A percentile compares a stretch with the other conserved stretches of the same genome.
phyloP scores from a whole-genome alignment of 805 yeast genomes.

The Phaffomyces thermotolerans region DNA sequence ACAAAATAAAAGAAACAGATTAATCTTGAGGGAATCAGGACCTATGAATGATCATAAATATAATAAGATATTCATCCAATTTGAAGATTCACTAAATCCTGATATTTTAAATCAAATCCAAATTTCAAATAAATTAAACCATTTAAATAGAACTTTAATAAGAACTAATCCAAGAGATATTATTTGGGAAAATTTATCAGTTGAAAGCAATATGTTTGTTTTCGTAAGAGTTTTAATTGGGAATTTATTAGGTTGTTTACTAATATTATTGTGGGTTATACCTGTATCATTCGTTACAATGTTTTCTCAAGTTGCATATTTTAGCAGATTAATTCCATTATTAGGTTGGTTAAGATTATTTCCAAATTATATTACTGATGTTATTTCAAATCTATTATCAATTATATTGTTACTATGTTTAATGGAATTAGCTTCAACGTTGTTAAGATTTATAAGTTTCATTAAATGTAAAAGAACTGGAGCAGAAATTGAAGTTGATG shows the following conservation, averaged over 20 bases:
- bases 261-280: slow-evolving; percentile 65
- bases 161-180: slow-evolving; percentile 63
- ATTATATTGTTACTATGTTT: slow-evolving; percentile 56
- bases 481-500: slow-evolving; percentile 56
- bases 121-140: slow-evolving; percentile 36
- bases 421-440: slow-evolving; percentile 52
- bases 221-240: slow-evolving; percentile 38
- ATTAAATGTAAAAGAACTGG: slow-evolving; percentile 57
- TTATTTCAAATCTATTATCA: slow-evolving; percentile 59
- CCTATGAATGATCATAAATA: slow-evolving; percentile 22
- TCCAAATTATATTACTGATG: slow-evolving; percentile 46
- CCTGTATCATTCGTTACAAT: slow-evolving; percentile 81
- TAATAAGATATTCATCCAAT: slow-evolving; percentile 55
- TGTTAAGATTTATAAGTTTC: slow-evolving; percentile 47
- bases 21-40: slow-evolving; percentile 15
- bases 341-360: slow-evolving; percentile 45
- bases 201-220: slow-evolving; percentile 30
- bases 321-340: slow-evolving; percentile 55
- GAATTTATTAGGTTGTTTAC: slow-evolving; percentile 35
- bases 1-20: slow-evolving; percentile 8
- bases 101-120: slow-evolving; percentile 58
- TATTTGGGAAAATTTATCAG: slow-evolving; percentile 57
- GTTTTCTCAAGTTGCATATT: slow-evolving; percentile 63
- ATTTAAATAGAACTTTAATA: slow-evolving; percentile 35
- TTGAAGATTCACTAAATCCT: slow-evolving; percentile 49